Evolutionary conservation across 1,139 yeast species (phyloP), one percentile per base, ranked within the genome.

Genomic region (Saccharomycopsis phalli): DNA sequence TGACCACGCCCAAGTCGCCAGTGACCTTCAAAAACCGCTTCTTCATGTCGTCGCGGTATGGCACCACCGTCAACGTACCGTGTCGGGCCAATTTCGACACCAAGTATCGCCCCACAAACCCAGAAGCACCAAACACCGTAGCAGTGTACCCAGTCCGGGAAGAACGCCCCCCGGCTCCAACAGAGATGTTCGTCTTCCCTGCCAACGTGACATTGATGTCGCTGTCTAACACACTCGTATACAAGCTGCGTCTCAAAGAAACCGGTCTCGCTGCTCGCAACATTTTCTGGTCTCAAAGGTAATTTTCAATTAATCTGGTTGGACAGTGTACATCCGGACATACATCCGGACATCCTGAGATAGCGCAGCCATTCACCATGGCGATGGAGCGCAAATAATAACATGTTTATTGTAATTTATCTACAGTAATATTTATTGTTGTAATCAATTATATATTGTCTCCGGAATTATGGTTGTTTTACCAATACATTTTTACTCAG

Each of bases 101-200:
- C 49, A 84, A 61, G 52, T 81, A 74, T 42, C 87, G 74, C 30
- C 95, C 95, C 47, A 84, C 65, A 59, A 80, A 78, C 1, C 95
- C 94, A 40, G 76, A 63, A 27, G 83, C 87, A 10, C 95, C 95
- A 55, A 84, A 84, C 3, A 84, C 91, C 4, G 95, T 83, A 22
- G 91, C 94, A 4, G 91, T 82, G 63, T 77, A 82, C 2, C 95
- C 95, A n/a, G 91, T 79, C 65, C 94, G 72, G 29, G 94, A 83
- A 7, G 94, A 81, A 49, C 86, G 71, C 31, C 95, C 94, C 34
- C 94, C 94, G 38, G 75, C 63, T 46, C 95, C 95, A 31, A 69
- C 68, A 18, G 82, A 61, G 40, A 81, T 59, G 52, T 76, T 69
- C 33, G 86, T 79, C 56, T 84, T 82, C 29, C 95, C 95, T 43